Conservation (phyloP, 2,329 filamentous ascomycete species). For the Parasarocladium wereldwijsianum region DNA sequence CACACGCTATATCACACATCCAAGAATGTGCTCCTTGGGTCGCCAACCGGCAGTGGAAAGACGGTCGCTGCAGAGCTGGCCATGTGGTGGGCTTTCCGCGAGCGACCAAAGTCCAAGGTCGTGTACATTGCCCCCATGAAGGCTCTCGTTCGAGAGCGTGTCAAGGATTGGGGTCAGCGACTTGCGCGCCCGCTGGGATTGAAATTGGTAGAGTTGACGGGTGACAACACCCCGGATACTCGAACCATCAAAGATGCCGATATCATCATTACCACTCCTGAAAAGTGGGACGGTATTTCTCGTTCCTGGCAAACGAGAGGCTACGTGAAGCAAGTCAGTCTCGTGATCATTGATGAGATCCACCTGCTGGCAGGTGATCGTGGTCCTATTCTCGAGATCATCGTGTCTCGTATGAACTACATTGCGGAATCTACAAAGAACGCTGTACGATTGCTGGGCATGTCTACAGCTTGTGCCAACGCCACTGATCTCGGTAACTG, state of each 20-base stretch:
- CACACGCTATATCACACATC: slow-evolving; percentile 88
- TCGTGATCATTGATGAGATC: slow-evolving; percentile 98
- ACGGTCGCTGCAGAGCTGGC: slow-evolving; percentile 91
- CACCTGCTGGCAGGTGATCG: slow-evolving; percentile 92
- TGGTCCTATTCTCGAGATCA: slow-evolving; percentile 95
- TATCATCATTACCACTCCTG: slow-evolving; percentile 97
- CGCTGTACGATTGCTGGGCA: slow-evolving; percentile 81
- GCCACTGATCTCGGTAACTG: slow-evolving; percentile 88
- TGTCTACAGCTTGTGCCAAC: slow-evolving; percentile 97
- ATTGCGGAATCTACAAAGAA: slow-evolving; percentile 89
- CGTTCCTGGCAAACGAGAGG: slow-evolving; percentile 97
- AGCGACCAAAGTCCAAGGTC: slow-evolving; percentile 88
- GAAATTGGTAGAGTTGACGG: slow-evolving; percentile 88
- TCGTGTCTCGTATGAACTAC: slow-evolving; percentile 91
- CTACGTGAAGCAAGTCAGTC: slow-evolving; percentile 84
- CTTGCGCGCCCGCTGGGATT: slow-evolving; percentile 72
- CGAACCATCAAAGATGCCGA: slow-evolving; percentile 90
- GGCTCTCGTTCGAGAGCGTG: slow-evolving; percentile 86
- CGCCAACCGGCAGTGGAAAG: slow-evolving; percentile 93
- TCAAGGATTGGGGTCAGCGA: slow-evolving; percentile 83
- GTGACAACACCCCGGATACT: slow-evolving; percentile 94
- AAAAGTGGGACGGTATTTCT: slow-evolving; percentile 99
- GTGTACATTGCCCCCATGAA: slow-evolving; percentile 99
- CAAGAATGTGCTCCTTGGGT: slow-evolving; percentile 85
- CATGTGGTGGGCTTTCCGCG: slow-evolving; percentile 99